Evolutionary conservation across 2,329 filamentous ascomycete species (phyloP).

Genomic region (Sporothrix dimorphospora): DNA sequence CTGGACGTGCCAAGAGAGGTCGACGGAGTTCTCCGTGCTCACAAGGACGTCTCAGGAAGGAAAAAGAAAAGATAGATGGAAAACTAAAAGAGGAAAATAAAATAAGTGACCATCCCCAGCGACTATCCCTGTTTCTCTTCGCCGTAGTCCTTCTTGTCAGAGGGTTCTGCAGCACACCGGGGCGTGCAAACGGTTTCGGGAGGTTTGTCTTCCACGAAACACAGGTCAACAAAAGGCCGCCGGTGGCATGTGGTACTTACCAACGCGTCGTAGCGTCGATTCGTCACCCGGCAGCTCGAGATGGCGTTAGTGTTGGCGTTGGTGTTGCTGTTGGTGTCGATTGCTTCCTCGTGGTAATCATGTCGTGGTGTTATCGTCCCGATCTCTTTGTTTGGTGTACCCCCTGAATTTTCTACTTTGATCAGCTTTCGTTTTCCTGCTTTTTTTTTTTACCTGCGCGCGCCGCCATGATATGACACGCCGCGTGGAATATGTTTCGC

Average conservation of each 20-base stretch:
- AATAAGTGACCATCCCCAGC: background rate
- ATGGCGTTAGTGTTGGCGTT: background rate
- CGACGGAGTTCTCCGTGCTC: background rate
- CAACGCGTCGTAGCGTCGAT: background rate
- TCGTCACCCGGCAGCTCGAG: background rate
- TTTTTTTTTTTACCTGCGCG: background rate
- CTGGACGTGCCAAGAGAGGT: background rate
- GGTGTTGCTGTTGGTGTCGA: background rate
- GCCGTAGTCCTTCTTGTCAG: background rate
- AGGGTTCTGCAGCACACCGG: background rate
- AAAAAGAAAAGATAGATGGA: background rate
- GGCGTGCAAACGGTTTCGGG: background rate
- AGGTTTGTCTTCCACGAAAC: too few species aligned
- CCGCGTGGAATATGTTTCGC: background rate
- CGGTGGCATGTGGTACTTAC: background rate
- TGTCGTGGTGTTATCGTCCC: background rate
- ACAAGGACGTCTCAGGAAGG: background rate
- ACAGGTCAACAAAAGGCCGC: too few species aligned
- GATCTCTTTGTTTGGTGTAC: background rate
- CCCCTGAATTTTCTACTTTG: slow-evolving; percentile 11
- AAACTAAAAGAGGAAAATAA: background rate
- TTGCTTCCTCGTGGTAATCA: background rate
- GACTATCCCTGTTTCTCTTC: background rate
- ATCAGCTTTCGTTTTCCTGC: background rate
- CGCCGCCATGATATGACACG: background rate